Evolutionary conservation across 306 rosid species (phyloP).

Genomic region (Casuarina equisetifolia): DNA sequence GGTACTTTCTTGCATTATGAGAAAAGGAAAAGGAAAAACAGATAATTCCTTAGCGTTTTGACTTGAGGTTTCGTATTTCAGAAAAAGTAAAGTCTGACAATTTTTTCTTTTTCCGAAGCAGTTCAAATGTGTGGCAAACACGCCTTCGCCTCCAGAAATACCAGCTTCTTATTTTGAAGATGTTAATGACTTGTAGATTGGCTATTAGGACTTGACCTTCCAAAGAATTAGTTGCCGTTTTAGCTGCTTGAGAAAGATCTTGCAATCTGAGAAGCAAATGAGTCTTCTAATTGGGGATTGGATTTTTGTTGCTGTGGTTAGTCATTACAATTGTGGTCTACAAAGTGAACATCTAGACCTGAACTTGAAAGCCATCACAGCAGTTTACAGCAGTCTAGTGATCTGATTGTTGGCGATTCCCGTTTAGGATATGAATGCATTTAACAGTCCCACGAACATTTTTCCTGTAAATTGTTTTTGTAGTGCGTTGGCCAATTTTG

Average conservation of each 20-base stretch:
- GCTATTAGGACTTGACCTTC: neutral
- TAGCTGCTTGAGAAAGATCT: conserved; percentile 16
- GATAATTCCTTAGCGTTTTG: neutral
- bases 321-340: neutral
- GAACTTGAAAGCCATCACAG: neutral
- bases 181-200: conserved; percentile 22
- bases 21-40: neutral
- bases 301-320: neutral
- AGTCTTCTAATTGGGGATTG: neutral
- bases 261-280: neutral
- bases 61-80: neutral
- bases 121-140: conserved; percentile 78
- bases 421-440: neutral
- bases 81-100: conserved; percentile 17
- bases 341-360: neutral
- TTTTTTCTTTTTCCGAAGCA: conserved; percentile 35
- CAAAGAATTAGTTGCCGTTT: conserved; percentile 12
- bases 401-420: conserved; percentile 2
- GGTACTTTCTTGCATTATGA: conserved; percentile 34
- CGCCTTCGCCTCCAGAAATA: conserved; percentile 83
- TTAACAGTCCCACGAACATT: neutral
- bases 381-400: neutral
- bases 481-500: too few species aligned
- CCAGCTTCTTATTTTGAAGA: conserved; percentile 58
- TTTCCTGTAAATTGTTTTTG: too few species aligned